Evolutionary conservation across 2,329 filamentous ascomycete genomes (phyloP), one percentile per base, ranked within the genome.

Genomic region (Colletotrichum euphorbiae): DNA sequence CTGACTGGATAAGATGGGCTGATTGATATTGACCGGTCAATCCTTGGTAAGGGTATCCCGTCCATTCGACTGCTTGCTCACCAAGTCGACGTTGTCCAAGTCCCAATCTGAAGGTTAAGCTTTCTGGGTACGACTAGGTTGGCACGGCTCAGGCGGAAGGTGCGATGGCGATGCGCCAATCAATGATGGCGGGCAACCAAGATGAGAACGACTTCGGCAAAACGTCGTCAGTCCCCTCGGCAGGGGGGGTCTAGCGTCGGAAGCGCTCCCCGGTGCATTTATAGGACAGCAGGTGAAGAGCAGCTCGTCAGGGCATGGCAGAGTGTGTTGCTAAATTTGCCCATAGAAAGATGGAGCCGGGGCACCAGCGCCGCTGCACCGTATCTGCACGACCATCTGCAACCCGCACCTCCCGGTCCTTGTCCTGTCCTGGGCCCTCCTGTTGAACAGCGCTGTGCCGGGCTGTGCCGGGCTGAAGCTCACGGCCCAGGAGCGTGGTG

Each of bases 101-200:
- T 65, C 65, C 65, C 65, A 38, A 31, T 21, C 40, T 24, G 42
- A 45, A 68, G 61, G 61, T 68, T 68, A 68, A 65, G 65, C 54
- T 68, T 68, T 68, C 21, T 15, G 48, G n/a, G 13, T 46, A 19
- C 28, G 54, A 60, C 65, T 24, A 52, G 65, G 65, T 33, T 68
- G 61, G 65, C 65, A 59, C 61, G 61, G 65, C 48, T 54, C 51
- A 36, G 11, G 33, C 36, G 63, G 58, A 33, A 50, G 15, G 24
- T 13, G 13, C 11, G 33, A 43, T 15, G 12, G n/a, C 33, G 51
- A 65, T 36, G 21, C 3, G 21, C 57, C 63, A 66, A 66, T 62
- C 63, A 67, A 13, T 36, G 4, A 15, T n/a, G 43, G 19, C 28
- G 45, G 2, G 42, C 50, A 15, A n/a, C 17, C 43, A 36, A 45